phyloP scores from a whole-genome alignment of 148 eudicot genomes.

The Dysphania ambrosioides region DNA sequence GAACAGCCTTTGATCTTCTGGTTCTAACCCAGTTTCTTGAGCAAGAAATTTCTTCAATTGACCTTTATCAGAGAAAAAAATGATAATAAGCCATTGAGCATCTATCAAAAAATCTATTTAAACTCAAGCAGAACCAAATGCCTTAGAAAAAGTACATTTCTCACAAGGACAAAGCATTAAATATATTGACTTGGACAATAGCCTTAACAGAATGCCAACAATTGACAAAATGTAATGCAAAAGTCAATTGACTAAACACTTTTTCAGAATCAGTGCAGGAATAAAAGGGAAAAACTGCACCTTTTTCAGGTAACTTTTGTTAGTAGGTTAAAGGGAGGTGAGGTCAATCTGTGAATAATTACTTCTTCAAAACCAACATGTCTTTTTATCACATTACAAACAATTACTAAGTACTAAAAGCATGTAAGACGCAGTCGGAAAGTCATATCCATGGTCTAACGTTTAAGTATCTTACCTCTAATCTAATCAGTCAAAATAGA shows the following conservation, averaged over 20 bases:
- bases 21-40: constrained; percentile 52
- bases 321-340: background rate
- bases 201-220: background rate
- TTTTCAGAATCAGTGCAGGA: background rate
- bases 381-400: background rate
- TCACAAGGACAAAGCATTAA: background rate
- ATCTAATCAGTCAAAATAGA: background rate
- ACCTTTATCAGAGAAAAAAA: constrained; percentile 34
- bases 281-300: background rate
- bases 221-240: background rate
- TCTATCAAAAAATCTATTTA: background rate
- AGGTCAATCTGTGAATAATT: background rate
- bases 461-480: background rate
- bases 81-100: constrained; percentile 12
- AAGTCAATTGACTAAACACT: background rate
- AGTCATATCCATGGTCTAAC: background rate
- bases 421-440: background rate
- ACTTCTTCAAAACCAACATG: too few relatives aligned
- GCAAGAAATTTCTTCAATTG: constrained; percentile 62
- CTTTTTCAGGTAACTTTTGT: background rate
- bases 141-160: background rate
- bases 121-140: background rate
- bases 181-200: background rate
- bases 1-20: constrained; percentile 55
- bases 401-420: background rate